Conservation (phyloP, 2,329 filamentous ascomycete species). For the Ophiostoma piceae region DNA sequence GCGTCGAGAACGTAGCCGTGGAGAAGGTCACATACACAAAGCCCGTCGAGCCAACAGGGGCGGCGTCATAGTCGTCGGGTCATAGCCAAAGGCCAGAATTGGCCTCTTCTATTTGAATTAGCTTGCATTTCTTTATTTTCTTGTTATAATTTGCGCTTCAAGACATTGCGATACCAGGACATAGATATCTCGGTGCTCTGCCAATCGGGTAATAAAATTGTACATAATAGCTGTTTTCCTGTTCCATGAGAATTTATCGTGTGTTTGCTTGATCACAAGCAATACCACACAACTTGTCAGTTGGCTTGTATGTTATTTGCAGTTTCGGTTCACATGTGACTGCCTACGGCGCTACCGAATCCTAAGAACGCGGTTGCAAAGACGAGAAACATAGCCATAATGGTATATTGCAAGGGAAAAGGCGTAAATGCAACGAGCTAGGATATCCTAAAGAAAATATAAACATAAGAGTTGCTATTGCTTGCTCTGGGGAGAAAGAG, state of each 20-base stretch:
- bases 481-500: constrained; percentile 4
- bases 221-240: constrained; percentile 15
- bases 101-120: neutral
- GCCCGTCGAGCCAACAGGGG: constrained; percentile 55
- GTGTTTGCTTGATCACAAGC: too few relatives aligned
- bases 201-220: constrained; percentile 6
- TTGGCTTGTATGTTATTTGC: too few relatives aligned
- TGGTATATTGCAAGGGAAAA: neutral
- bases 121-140: neutral
- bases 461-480: constrained; percentile 23
- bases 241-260: too few relatives aligned
- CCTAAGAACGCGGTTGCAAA: too few relatives aligned
- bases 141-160: neutral
- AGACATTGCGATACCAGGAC: neutral
- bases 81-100: neutral
- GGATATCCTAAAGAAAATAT: constrained; percentile 26
- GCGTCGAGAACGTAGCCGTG: constrained; percentile 72
- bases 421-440: constrained; percentile 15
- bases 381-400: neutral
- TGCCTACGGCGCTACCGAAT: too few relatives aligned
- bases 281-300: too few relatives aligned
- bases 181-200: neutral
- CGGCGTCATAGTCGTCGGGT: constrained; percentile 41
- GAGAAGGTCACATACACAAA: constrained; percentile 86
- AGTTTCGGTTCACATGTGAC: too few relatives aligned